Conservation (phyloP, 352 stramenopile genomes). For the Globisporangium spinosum region DNA sequence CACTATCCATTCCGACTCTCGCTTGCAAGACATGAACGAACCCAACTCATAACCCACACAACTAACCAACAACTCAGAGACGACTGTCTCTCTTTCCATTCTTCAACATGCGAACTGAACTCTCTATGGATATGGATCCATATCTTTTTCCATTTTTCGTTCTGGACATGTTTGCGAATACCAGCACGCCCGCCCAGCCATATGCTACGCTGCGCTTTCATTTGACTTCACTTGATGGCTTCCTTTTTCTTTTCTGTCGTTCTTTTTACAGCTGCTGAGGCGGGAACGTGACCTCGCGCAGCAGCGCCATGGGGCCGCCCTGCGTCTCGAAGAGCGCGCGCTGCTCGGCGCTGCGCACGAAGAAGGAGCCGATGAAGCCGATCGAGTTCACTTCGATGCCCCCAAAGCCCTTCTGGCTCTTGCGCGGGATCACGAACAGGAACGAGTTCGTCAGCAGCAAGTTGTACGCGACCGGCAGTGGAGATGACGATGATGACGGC, state of each 20-base stretch:
- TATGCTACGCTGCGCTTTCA: background rate
- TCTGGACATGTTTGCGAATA: no score
- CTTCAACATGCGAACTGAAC: background rate
- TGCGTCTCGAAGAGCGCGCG: conserved; percentile 46
- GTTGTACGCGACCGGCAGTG: conserved; percentile 64
- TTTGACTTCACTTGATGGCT: background rate
- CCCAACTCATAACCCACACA: background rate
- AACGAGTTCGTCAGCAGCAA: conserved; percentile 70
- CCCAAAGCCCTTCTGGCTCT: conserved; percentile 34
- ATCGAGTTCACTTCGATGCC: conserved; percentile 86
- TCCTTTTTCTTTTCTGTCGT: background rate
- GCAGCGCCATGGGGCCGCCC: conserved; percentile 48
- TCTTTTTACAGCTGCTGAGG: conserved; percentile 2
- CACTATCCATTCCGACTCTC: background rate
- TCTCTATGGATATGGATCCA: background rate
- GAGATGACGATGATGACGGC: background rate
- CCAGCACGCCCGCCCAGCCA: no score
- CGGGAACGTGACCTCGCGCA: conserved; percentile 64
- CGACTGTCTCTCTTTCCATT: conserved; percentile 1
- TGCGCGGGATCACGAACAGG: conserved; percentile 67
- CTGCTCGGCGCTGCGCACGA: conserved; percentile 61
- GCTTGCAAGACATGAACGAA: background rate
- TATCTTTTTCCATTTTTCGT: background rate
- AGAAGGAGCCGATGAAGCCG: conserved; percentile 80
- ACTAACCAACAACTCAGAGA: background rate